phyloP scores from a whole-genome alignment of 306 rosid genomes.

The Cicer cuneatum region DNA sequence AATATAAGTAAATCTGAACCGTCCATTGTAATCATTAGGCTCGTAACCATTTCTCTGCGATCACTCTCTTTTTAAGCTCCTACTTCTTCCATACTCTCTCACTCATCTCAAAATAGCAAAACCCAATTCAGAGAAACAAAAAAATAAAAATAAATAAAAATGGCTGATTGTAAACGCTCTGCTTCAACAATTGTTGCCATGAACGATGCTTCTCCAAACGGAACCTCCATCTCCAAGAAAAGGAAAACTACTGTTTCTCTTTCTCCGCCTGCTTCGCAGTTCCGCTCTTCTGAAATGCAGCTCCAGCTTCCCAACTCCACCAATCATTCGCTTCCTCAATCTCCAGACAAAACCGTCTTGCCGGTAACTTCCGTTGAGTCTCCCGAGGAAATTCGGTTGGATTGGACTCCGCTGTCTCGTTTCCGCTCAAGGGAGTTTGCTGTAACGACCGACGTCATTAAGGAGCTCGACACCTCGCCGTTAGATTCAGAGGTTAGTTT shows the following conservation, averaged over 20 bases:
- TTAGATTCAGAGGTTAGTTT: slow-evolving; percentile 70
- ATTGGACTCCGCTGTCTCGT: slow-evolving; percentile 52
- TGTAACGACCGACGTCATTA: slow-evolving; percentile 43
- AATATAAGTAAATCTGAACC: slow-evolving; percentile 51
- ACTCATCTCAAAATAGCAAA: slow-evolving; percentile 41
- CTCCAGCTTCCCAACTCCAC: background rate
- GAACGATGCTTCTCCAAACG: slow-evolving; percentile 51
- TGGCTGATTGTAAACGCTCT: slow-evolving; percentile 63
- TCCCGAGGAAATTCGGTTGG: slow-evolving; percentile 41
- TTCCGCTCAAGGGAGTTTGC: slow-evolving; percentile 50
- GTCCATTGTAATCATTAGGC: slow-evolving; percentile 44
- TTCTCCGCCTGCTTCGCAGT: background rate
- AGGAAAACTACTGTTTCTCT: slow-evolving; percentile 43
- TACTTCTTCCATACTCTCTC: background rate
- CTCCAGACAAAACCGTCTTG: slow-evolving; percentile 21
- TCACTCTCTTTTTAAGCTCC: slow-evolving; percentile 49
- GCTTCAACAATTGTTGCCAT: slow-evolving; percentile 43
- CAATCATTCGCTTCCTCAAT: slow-evolving; percentile 17
- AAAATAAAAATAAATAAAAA: no score
- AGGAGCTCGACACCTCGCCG: slow-evolving; percentile 36
- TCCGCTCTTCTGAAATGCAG: slow-evolving; percentile 24
- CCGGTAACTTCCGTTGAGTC: slow-evolving; percentile 40
- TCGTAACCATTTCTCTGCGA: slow-evolving; percentile 50
- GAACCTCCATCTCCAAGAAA: slow-evolving; percentile 55
- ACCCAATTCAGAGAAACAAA: background rate